Conservation (phyloP, 129 eudicot species). For the Saposhnikovia divaricata region DNA sequence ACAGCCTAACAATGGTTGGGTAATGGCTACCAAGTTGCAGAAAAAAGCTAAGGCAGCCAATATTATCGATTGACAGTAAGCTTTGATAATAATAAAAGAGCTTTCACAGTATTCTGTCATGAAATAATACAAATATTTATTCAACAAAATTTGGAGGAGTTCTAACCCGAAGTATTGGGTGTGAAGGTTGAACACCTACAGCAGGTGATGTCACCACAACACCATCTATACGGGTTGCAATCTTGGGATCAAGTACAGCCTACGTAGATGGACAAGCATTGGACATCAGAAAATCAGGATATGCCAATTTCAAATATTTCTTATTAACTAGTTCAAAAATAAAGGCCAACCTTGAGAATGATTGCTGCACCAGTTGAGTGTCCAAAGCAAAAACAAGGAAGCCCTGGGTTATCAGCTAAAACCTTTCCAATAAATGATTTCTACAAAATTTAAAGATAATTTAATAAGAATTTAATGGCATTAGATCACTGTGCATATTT, state of each 20-base stretch:
- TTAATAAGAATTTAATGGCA: background rate
- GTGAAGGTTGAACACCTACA: constrained; percentile 80
- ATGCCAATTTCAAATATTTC: background rate
- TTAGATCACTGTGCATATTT: background rate
- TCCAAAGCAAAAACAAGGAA: constrained; percentile 90
- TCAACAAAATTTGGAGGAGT: background rate
- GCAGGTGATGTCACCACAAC: constrained; percentile 86
- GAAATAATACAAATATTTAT: too few species aligned
- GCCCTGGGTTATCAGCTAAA: constrained; percentile 60
- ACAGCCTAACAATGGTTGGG: background rate
- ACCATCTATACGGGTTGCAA: constrained; percentile 45
- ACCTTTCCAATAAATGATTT: constrained; percentile 58
- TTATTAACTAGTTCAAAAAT: background rate
- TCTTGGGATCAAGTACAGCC: constrained; percentile 76
- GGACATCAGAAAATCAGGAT: background rate
- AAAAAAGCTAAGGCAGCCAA: background rate
- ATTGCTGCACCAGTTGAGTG: constrained; percentile 97
- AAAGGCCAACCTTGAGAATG: constrained; percentile 52
- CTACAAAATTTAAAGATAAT: constrained; percentile 24
- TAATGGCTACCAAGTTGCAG: background rate
- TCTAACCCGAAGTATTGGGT: constrained; percentile 62
- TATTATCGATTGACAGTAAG: background rate
- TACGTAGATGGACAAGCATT: constrained; percentile 14
- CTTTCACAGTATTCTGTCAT: background rate
- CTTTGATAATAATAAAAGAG: background rate